Evolutionary conservation across 768 basidiomycete genomes (phyloP), one percentile per base, ranked within the genome.

Genomic region (Cubamyces lactineus): DNA sequence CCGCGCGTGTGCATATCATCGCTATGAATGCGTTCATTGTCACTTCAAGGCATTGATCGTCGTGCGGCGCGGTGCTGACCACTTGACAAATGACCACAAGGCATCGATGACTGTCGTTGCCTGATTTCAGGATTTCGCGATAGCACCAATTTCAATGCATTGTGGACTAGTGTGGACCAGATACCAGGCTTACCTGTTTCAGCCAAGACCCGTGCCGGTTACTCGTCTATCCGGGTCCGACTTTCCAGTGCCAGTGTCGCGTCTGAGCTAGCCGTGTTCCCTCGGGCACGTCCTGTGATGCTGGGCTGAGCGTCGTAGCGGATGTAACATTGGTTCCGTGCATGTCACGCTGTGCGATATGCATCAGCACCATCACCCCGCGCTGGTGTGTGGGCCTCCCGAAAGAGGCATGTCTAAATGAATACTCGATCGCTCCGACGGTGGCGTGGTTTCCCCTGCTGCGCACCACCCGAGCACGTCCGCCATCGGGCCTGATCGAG

Each of bases 361-460:
- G n/a, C 49, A 59, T 59, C 57, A 59, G n/a, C n/a, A 13, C 49
- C 57, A 59, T 59, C 57, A 59, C 26, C 19, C 57, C 57, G 57
- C 57, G 57, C 46, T 45, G 49, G 49, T n/a, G 26, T 47, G 43
- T 42, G 51, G 28, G 34, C 57, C 49, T 51, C 57, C 57, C 57
- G n/a, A 59, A 51, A 43, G 41, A 42, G 57, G 57, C 42, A 59
- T 42, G 40, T 51, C 49, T 51, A 51, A 51, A 51, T 59, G 57
- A 59, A 47, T 13, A 34, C 34, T 15, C 56, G 56, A 57, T 57
- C 56, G 49, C 24, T 16, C 57, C 47, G 45, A 23, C 23, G 19
- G 26, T n/a, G 28, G 39, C 30, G 40, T 42, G 57, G 57, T 39
- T 34, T 24, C 57, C 3, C 48, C 38, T 21, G 45, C 39, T 57